Evolutionary conservation across 164 flowering plant species (phyloP).

Genomic region (Platanus orientalis): DNA sequence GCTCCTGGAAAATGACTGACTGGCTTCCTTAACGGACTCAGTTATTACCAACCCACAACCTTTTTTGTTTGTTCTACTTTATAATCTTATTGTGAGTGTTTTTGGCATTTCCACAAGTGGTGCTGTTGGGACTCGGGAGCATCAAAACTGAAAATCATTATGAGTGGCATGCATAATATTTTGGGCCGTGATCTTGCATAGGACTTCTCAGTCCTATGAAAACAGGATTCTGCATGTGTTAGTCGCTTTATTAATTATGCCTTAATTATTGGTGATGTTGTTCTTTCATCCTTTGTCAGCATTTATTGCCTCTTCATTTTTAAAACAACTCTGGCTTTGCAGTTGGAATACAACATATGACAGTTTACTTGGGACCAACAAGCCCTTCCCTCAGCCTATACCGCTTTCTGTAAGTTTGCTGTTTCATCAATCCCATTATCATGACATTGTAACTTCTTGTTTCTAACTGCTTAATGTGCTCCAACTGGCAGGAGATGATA

Average conservation of each 20-base stretch:
- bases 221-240: no score
- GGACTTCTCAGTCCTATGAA: no score
- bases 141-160: no score
- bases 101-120: not conserved
- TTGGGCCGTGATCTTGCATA: no score
- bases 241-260: no score
- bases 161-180: no score
- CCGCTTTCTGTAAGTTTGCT: slow-evolving; percentile 64
- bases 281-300: not conserved
- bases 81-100: not conserved
- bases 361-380: slow-evolving; percentile 62
- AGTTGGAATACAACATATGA: slow-evolving; percentile 85
- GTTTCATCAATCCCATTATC: not conserved
- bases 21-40: no score
- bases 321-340: slow-evolving; percentile 13
- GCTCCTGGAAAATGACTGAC: no score
- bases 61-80: not conserved
- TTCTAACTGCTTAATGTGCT: not conserved
- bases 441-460: not conserved
- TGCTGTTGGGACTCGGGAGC: no score
- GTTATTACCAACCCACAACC: not conserved
- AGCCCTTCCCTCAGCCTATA: slow-evolving; percentile 56
- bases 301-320: not conserved
- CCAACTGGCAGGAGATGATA: slow-evolving; percentile 60
- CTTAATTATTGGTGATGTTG: not conserved